These are phyloP conservation scores for Colletotrichum orbiculare DNA, from an alignment of 2,329 filamentous ascomycete genomes.

Conservation along the genomic window DNA sequence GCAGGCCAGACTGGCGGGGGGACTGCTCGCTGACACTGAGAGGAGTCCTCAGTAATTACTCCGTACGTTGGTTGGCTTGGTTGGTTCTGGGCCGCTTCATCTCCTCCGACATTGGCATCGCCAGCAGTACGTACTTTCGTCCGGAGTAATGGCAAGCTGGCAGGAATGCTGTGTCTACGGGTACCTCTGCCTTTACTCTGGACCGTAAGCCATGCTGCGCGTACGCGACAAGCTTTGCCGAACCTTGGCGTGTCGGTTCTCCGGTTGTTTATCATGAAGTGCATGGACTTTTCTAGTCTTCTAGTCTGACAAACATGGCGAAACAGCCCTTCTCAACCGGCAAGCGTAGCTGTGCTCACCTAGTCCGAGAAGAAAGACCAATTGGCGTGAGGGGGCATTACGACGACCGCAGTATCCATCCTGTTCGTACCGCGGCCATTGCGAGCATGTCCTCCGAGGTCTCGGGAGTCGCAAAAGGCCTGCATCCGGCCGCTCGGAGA, in stretches of 20 bases:
- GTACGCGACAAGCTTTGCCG: too few relatives aligned
- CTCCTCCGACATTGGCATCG: slow-evolving; percentile 7
- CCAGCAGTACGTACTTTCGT: not conserved
- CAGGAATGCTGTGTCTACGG: not conserved
- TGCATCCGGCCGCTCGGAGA: slow-evolving; percentile 37
- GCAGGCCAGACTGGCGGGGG: slow-evolving; percentile 3
- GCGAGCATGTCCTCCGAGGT: slow-evolving; percentile 23
- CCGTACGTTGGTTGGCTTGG: slow-evolving; percentile 6
- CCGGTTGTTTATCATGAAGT: too few relatives aligned
- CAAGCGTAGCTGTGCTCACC: not conserved
- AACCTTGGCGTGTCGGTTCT: too few relatives aligned
- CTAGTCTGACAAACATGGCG: too few relatives aligned
- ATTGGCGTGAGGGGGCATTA: too few relatives aligned
- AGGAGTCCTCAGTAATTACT: slow-evolving; percentile 2
- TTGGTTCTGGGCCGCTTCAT: not conserved
- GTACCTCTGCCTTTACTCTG: not conserved
- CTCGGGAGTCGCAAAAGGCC: slow-evolving; percentile 28
- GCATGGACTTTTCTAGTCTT: too few relatives aligned
- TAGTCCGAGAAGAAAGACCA: too few relatives aligned
- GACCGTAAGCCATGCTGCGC: too few relatives aligned
- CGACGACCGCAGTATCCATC: not conserved
- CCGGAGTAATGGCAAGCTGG: not conserved
- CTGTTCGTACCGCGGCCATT: slow-evolving; percentile 26
- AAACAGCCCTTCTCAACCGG: too few relatives aligned
- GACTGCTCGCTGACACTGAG: slow-evolving; percentile 8